phyloP scores from a whole-genome alignment of 2,329 filamentous ascomycete genomes.

The Colletotrichum spaethianum region DNA sequence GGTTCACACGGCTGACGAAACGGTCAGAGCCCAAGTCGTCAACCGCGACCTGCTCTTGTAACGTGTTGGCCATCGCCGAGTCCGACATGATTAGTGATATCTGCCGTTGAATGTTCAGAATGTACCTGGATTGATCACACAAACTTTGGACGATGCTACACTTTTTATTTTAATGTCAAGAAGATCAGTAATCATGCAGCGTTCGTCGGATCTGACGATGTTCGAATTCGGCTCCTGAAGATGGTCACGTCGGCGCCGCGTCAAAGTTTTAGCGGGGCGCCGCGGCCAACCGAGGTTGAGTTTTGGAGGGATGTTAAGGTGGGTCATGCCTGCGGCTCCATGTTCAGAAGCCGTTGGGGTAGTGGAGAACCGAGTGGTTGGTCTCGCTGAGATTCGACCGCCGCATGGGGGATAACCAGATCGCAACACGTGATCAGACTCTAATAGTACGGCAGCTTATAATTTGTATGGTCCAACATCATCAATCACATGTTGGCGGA shows the following conservation, averaged over 20 bases:
- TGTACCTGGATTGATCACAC: not conserved
- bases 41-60: constrained; percentile 34
- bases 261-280: not conserved
- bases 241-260: not conserved
- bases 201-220: not conserved
- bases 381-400: not conserved
- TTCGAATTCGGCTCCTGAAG: not conserved
- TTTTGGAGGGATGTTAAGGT: constrained; percentile 15
- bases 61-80: constrained; percentile 23
- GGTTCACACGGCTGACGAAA: constrained; percentile 48
- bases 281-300: constrained; percentile 31
- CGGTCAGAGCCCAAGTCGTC: constrained; percentile 35
- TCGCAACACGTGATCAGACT: not conserved
- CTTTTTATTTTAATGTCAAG: not conserved
- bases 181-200: constrained; percentile 18
- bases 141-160: not conserved
- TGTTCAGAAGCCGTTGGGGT: too few relatives aligned
- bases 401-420: not conserved
- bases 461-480: not conserved
- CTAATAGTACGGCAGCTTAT: not conserved
- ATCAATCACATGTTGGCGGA: not conserved
- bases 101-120: not conserved
- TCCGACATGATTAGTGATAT: not conserved
- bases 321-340: not conserved
- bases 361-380: not conserved